Evolutionary conservation across 1,139 yeast species (phyloP).

Genomic region (Pichia sp.): DNA sequence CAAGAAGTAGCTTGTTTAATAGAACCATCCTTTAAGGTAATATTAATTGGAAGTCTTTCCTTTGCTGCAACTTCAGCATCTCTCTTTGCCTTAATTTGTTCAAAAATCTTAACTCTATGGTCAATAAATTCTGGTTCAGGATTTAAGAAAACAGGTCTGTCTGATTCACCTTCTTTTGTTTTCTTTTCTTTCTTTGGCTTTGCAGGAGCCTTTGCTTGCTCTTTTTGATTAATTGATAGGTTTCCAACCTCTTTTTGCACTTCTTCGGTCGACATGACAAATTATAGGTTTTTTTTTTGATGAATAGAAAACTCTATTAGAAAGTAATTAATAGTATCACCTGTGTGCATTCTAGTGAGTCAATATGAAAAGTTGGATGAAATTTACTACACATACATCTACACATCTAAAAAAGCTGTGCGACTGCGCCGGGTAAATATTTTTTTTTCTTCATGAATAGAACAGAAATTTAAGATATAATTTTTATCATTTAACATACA

Average conservation of each 20-base stretch:
- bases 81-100: constrained; percentile 69
- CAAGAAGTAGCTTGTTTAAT: constrained; percentile 72
- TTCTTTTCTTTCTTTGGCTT: constrained; percentile 27
- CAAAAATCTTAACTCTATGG: constrained; percentile 72
- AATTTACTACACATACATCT: too few species aligned
- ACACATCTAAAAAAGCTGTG: too few species aligned
- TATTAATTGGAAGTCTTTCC: constrained; percentile 54
- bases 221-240: constrained; percentile 35
- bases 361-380: too few species aligned
- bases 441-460: too few species aligned
- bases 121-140: constrained; percentile 83
- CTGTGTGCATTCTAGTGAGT: too few species aligned
- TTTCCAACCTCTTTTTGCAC: constrained; percentile 50
- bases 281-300: not conserved
- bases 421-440: too few species aligned
- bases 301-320: too few species aligned
- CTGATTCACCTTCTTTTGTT: constrained; percentile 27
- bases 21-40: constrained; percentile 84
- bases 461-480: too few species aligned
- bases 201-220: not conserved
- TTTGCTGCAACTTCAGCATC: constrained; percentile 64
- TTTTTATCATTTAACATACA: too few species aligned
- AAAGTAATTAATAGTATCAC: too few species aligned
- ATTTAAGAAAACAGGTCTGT: constrained; percentile 45
- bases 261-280: constrained; percentile 28